Conservation (phyloP, 345 rosid genomes). For the Corchorus capsularis region DNA sequence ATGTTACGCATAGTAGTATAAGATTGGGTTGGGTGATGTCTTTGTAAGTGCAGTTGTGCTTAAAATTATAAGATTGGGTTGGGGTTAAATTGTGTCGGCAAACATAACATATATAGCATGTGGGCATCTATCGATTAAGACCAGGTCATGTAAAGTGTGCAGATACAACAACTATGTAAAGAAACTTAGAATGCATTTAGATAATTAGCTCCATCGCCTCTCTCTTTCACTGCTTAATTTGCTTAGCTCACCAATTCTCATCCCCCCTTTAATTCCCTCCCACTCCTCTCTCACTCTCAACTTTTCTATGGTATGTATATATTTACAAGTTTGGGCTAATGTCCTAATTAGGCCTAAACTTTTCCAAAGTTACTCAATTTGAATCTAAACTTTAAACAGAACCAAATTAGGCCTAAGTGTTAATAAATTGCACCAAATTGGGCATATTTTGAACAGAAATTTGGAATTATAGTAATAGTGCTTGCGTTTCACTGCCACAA, state of each 20-base stretch:
- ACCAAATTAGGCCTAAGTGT: too few species aligned
- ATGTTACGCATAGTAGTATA: too few species aligned
- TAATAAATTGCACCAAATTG: too few species aligned
- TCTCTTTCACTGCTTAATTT: background rate
- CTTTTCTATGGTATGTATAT: too few species aligned
- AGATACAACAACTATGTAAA: slow-evolving; percentile 17
- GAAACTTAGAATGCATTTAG: background rate
- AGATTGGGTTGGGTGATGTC: background rate
- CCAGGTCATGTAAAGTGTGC: background rate
- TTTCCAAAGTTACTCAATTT: too few species aligned
- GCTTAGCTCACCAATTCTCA: background rate
- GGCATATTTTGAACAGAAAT: too few species aligned
- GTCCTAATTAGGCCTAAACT: too few species aligned
- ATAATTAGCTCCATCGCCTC: too few species aligned
- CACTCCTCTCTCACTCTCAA: background rate
- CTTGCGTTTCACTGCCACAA: too few species aligned
- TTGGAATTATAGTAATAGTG: too few species aligned
- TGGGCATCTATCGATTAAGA: background rate
- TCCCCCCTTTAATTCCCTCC: background rate
- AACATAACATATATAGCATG: slow-evolving; percentile 25
- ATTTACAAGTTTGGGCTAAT: too few species aligned
- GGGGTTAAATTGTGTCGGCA: slow-evolving; percentile 20
- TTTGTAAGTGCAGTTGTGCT: background rate
- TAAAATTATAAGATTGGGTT: background rate
- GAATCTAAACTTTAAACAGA: too few species aligned